Base-by-base conservation (phyloP, 2,329 filamentous ascomycete species). In the Lecanicillium sp. region DNA sequence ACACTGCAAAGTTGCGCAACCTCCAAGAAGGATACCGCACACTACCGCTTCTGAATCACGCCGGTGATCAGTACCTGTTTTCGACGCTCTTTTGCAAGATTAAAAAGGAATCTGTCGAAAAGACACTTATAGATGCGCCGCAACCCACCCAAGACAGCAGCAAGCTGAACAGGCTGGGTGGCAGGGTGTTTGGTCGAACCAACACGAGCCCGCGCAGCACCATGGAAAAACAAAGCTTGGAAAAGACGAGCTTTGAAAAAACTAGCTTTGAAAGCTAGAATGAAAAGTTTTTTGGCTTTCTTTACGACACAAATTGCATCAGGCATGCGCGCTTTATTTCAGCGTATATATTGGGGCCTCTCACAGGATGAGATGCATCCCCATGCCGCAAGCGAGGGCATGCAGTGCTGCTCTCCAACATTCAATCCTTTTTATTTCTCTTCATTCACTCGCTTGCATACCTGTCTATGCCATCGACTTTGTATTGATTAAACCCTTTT, bases 31-130 rank as follows among this genome's bases (percentile, higher is more conserved):
- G 92, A 19, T 96, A 92, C 60, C 87, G 90, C 45, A 94, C 94
- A 44, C 70, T 96, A 38, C 92, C 90, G 9, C 71, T 98, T 13
- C 83, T 87, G 58, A 89, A 96, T 62, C 75, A 79, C 40, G 85
- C 87, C 46, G 92, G 89, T 44, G 89, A 95, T 51, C 86, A 89
- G 51, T 96, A 94, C 57, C 73, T 95, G 31, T 95, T 95, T 63
- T 95, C 92, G 3, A 94, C 88, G 9, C 70, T 98, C 13, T 95
- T 96, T 60, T 95, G 89, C 66, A 82, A 81, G 53, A 85, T 96
- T 63, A 80, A 80, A 49, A 83, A 76, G 20, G 69, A 74, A 29
- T 66, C 70, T 12, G 64, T 73, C 28, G 73, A 72, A 33, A 75
- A 71, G 44, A 67, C 75, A 46, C 73, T 77, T 48, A 65, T 80